Conservation (phyloP, 306 rosid species). For the Fragaria vesca region DNA sequence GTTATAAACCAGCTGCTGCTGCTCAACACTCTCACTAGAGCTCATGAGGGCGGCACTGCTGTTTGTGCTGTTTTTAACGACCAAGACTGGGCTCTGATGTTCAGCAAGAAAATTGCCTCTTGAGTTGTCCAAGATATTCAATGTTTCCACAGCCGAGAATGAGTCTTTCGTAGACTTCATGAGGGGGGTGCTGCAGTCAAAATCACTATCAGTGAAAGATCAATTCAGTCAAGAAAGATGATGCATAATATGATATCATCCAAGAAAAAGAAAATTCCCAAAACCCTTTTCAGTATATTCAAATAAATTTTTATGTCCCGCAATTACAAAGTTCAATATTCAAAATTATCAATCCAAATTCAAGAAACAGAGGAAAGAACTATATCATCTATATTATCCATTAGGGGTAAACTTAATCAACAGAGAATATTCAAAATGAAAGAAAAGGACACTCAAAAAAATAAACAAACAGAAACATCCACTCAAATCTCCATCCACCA, state of each 20-base stretch:
- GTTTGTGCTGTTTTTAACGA: conserved; percentile 44
- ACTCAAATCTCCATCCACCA: neutral
- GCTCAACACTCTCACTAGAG: neutral
- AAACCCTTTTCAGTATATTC: neutral
- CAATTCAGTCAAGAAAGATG: neutral
- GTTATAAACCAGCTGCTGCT: neutral
- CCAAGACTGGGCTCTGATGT: conserved; percentile 41
- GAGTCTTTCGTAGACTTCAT: conserved; percentile 52
- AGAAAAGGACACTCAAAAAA: neutral
- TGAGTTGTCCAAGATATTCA: conserved; percentile 37
- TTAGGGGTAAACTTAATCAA: neutral
- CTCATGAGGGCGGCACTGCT: neutral
- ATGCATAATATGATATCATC: neutral
- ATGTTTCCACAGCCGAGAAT: conserved; percentile 62
- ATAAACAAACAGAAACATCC: neutral
- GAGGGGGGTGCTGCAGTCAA: neutral
- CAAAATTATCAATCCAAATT: neutral
- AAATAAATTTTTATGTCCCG: neutral
- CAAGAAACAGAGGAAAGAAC: neutral
- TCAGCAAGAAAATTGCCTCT: conserved; percentile 17
- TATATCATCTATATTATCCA: neutral
- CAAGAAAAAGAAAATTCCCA: neutral
- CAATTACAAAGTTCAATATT: neutral
- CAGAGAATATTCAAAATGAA: neutral
- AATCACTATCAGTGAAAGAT: neutral